A percentile compares a stretch with the other conserved stretches of the same genome.
These are phyloP conservation scores for Xylaria sp. DNA, from an alignment of 2,329 filamentous ascomycete genomes.

Conservation along the genomic window DNA sequence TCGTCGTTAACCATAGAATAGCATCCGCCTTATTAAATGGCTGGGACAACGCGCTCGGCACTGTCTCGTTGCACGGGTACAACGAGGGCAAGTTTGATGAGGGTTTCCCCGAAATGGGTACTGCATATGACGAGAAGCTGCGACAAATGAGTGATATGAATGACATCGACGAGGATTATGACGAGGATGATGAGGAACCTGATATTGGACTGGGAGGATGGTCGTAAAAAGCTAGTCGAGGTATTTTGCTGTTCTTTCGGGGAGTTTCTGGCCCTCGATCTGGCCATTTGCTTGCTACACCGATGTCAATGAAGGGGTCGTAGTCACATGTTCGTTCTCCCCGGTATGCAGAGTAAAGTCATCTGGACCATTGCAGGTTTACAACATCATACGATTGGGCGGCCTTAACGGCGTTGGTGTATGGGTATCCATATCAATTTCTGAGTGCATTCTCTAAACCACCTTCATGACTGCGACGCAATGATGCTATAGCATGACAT, in stretches of 20 bases:
- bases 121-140: conserved; percentile 56
- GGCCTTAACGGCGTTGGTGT: not conserved
- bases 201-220: not conserved
- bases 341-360: not conserved
- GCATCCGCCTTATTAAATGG: conserved; percentile 85
- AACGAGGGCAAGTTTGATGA: conserved; percentile 65
- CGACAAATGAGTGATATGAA: conserved; percentile 29
- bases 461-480: conserved; percentile 12
- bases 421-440: not conserved
- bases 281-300: not conserved
- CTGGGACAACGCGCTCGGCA: conserved; percentile 65
- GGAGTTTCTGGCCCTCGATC: not conserved
- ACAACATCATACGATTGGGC: not conserved
- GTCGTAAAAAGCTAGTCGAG: not conserved
- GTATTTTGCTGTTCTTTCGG: not conserved
- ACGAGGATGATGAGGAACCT: conserved; percentile 10
- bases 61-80: conserved; percentile 72
- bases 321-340: not conserved
- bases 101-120: conserved; percentile 52
- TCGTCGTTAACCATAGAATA: conserved; percentile 30
- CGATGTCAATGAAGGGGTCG: not conserved
- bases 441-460: conserved; percentile 5
- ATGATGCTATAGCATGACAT: conserved; percentile 20
- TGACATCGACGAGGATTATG: conserved; percentile 12
- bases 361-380: not conserved